Percentiles rank a stretch among this genome's conserved stretches.
phyloP scores from a whole-genome alignment of 2,329 filamentous ascomycete genomes.

The Pseudogymnoascus sp. region DNA sequence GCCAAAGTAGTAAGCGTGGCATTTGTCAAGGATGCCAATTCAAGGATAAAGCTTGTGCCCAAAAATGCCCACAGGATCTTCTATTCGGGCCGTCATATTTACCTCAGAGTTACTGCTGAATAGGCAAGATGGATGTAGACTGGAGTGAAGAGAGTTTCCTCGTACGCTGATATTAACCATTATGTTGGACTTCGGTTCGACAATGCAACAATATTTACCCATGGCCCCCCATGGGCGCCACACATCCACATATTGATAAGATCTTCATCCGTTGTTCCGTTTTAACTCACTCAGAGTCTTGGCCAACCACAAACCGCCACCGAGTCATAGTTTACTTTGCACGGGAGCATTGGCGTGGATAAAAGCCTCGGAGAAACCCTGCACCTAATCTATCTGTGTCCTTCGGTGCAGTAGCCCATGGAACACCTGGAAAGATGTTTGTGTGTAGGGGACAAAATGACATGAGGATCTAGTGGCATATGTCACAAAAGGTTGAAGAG shows the following conservation, averaged over 20 bases:
- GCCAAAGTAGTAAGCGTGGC: background rate
- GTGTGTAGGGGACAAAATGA: background rate
- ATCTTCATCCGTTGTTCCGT: constrained; percentile 1
- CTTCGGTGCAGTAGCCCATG: background rate
- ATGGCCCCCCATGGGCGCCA: background rate
- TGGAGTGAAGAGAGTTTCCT: background rate
- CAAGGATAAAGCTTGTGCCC: background rate
- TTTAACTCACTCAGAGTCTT: background rate
- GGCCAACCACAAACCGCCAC: background rate
- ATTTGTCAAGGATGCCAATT: background rate
- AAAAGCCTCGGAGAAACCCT: background rate
- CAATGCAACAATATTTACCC: background rate
- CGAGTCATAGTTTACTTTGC: background rate
- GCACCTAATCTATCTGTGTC: background rate
- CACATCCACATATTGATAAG: background rate
- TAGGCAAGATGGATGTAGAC: background rate
- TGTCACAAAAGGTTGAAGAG: background rate
- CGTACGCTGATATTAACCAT: background rate
- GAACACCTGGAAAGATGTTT: background rate
- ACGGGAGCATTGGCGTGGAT: background rate
- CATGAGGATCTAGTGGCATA: background rate
- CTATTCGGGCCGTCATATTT: background rate
- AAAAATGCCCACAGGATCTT: background rate
- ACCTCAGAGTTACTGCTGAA: background rate
- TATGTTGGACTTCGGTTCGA: background rate